Percentiles rank a stretch among this genome's conserved stretches.
Evolutionary conservation across 768 basidiomycete species (phyloP).

Genomic region (Paxillus rubicundulus): DNA sequence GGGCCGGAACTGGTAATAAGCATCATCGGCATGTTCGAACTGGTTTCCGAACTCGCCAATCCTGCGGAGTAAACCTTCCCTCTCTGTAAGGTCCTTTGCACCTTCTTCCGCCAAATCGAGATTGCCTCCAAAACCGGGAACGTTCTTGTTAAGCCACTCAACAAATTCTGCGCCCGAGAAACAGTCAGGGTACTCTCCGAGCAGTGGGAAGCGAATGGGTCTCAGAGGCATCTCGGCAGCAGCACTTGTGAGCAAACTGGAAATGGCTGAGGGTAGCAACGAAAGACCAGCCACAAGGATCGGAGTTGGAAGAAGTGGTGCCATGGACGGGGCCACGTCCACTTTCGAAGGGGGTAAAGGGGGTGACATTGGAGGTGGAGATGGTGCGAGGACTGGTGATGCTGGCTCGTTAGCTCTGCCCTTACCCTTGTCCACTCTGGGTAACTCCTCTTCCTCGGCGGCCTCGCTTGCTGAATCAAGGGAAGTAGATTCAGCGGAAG

Average conservation of each 20-base stretch:
- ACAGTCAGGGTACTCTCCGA: slow-evolving; percentile 83
- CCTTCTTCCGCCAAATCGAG: slow-evolving; percentile 76
- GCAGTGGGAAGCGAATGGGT: slow-evolving; percentile 69
- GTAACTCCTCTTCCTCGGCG: slow-evolving; percentile 30
- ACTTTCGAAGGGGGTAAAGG: slow-evolving; percentile 45
- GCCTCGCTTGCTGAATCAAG: slow-evolving; percentile 23
- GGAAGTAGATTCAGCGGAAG: slow-evolving; percentile 28
- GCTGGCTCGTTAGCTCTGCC: slow-evolving; percentile 54
- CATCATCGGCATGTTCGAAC: slow-evolving; percentile 75
- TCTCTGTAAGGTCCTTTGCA: slow-evolving; percentile 53
- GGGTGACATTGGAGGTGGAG: slow-evolving; percentile 66
- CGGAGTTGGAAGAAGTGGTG: slow-evolving; percentile 45
- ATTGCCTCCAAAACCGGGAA: slow-evolving; percentile 74
- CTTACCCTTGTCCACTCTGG: slow-evolving; percentile 84
- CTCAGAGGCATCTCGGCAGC: slow-evolving; percentile 68
- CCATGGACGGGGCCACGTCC: slow-evolving; percentile 40
- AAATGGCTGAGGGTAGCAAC: slow-evolving; percentile 60
- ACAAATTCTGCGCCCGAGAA: slow-evolving; percentile 91
- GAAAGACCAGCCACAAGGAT: slow-evolving; percentile 77
- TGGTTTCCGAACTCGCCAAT: slow-evolving; percentile 82
- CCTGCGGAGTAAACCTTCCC: slow-evolving; percentile 59
- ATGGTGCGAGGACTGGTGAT: slow-evolving; percentile 36
- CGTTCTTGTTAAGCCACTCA: slow-evolving; percentile 75
- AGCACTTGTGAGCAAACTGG: slow-evolving; percentile 68
- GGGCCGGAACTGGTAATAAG: slow-evolving; percentile 80